Evolutionary conservation across 1,139 yeast species (phyloP).

Genomic region (Candida pseudocylindracea): DNA sequence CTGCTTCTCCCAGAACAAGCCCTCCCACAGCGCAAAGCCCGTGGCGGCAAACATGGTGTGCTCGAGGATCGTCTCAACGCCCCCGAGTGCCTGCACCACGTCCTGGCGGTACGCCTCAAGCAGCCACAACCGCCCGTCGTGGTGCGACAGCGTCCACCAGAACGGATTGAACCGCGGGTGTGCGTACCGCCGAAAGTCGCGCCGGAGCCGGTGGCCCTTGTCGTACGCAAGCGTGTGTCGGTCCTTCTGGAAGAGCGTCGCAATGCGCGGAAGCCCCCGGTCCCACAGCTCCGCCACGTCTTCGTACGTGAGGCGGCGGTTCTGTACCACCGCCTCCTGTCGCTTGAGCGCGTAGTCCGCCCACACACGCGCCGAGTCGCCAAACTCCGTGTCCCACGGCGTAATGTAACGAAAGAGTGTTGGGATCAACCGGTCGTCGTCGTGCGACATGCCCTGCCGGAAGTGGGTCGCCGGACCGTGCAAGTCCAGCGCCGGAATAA

Average conservation of each 20-base stretch:
- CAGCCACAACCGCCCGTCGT: slow-evolving; percentile 94
- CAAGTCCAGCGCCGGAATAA: slow-evolving; percentile 84
- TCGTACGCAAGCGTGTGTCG: slow-evolving; percentile 89
- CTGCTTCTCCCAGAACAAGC: slow-evolving; percentile 93
- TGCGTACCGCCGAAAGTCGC: slow-evolving; percentile 56
- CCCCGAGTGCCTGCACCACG: slow-evolving; percentile 93
- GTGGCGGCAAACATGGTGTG: slow-evolving; percentile 93
- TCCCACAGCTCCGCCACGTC: slow-evolving; percentile 94
- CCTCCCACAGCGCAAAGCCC: slow-evolving; percentile 98
- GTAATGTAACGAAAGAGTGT: slow-evolving; percentile 83
- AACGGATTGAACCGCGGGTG: slow-evolving; percentile 62
- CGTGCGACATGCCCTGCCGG: slow-evolving; percentile 80
- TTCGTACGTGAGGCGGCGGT: slow-evolving; percentile 73
- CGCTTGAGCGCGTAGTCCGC: slow-evolving; percentile 87
- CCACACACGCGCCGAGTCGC: slow-evolving; percentile 95
- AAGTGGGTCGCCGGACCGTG: slow-evolving; percentile 85
- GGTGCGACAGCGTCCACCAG: slow-evolving; percentile 92
- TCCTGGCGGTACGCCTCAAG: slow-evolving; percentile 84
- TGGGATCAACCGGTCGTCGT: slow-evolving; percentile 68
- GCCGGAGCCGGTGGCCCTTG: slow-evolving; percentile 75
- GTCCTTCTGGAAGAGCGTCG: slow-evolving; percentile 87
- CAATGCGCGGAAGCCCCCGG: slow-evolving; percentile 87
- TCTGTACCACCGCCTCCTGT: slow-evolving; percentile 70
- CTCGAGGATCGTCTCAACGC: slow-evolving; percentile 87
- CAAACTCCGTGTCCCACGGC: slow-evolving; percentile 91